A percentile compares a stretch with the other conserved stretches of the same genome.
These are phyloP conservation scores for Haplosporangium sp. DNA, from an alignment of 371 early-diverging fungal genomes.

Conservation along the genomic window DNA sequence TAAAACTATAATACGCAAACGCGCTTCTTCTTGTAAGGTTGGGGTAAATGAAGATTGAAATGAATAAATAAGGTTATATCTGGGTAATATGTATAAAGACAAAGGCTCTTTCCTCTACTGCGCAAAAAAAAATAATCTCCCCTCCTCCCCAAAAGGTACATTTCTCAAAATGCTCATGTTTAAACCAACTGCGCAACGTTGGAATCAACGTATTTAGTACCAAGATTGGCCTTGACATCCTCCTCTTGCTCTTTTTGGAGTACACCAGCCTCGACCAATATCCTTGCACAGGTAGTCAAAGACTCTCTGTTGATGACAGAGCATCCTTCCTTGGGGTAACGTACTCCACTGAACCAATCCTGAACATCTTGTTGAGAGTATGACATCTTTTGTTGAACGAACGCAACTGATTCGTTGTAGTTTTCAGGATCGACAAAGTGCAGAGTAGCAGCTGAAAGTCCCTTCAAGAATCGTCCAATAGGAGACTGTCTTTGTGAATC, in stretches of 20 bases:
- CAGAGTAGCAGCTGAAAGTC: constrained; percentile 60
- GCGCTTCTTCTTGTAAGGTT: too few relatives aligned
- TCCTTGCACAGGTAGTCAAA: constrained; percentile 60
- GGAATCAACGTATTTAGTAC: constrained; percentile 31
- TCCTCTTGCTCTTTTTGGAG: constrained; percentile 48
- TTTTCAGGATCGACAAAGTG: constrained; percentile 63
- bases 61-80: background rate
- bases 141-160: too few relatives aligned
- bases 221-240: constrained; percentile 23
- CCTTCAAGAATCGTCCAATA: constrained; percentile 57
- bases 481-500: constrained; percentile 25
- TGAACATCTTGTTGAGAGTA: constrained; percentile 75
- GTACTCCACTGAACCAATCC: constrained; percentile 78
- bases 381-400: constrained; percentile 68
- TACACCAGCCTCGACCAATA: constrained; percentile 71
- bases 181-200: constrained; percentile 27
- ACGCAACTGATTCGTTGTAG: constrained; percentile 63
- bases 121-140: too few relatives aligned
- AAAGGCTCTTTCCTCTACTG: too few relatives aligned
- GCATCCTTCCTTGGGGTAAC: constrained; percentile 65
- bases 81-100: background rate
- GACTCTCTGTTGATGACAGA: constrained; percentile 64
- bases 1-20: too few relatives aligned
- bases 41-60: too few relatives aligned
- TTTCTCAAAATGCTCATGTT: too few relatives aligned